Evolutionary conservation across 768 basidiomycete species (phyloP).

Genomic region (Rhodotorula kratochvilovae): DNA sequence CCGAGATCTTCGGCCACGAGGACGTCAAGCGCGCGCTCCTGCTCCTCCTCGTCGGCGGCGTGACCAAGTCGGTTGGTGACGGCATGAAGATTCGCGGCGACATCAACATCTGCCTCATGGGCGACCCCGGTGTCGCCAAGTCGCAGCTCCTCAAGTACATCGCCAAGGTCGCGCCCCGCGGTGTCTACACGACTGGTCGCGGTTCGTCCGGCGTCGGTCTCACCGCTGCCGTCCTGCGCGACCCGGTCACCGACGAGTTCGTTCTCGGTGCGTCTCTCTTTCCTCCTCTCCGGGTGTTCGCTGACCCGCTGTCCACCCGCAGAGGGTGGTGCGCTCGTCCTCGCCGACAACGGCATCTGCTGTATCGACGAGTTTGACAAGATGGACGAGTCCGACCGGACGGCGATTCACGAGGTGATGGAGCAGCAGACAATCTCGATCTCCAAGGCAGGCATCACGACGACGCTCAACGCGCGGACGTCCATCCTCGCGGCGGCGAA

Average conservation of each 20-base stretch:
- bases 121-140: slow-evolving; percentile 98
- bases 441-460: slow-evolving; percentile 97
- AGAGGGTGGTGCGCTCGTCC: slow-evolving; percentile 99
- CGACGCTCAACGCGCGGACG: slow-evolving; percentile 93
- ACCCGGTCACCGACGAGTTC: slow-evolving; percentile 99
- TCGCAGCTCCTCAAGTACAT: slow-evolving; percentile 97
- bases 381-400: slow-evolving; percentile 97
- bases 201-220: slow-evolving; percentile 98
- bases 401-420: slow-evolving; percentile 99
- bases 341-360: slow-evolving; percentile 98
- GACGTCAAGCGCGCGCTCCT: slow-evolving; percentile 96
- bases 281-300: neutral
- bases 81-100: slow-evolving; percentile 99
- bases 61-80: slow-evolving; percentile 89
- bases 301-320: slow-evolving; percentile 10
- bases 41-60: slow-evolving; percentile 87
- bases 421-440: slow-evolving; percentile 92
- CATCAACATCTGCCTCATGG: slow-evolving; percentile 96
- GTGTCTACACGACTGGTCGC: slow-evolving; percentile 96
- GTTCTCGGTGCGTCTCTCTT: slow-evolving; percentile 68
- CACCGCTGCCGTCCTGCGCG: slow-evolving; percentile 97
- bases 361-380: slow-evolving; percentile 99
- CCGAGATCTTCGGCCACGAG: slow-evolving; percentile 95
- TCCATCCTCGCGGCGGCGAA: slow-evolving; percentile 98
- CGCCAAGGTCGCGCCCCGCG: slow-evolving; percentile 94